These are phyloP conservation scores for Mycena rebaudengoi DNA, from an alignment of 768 basidiomycete genomes.

Conservation along the genomic window DNA sequence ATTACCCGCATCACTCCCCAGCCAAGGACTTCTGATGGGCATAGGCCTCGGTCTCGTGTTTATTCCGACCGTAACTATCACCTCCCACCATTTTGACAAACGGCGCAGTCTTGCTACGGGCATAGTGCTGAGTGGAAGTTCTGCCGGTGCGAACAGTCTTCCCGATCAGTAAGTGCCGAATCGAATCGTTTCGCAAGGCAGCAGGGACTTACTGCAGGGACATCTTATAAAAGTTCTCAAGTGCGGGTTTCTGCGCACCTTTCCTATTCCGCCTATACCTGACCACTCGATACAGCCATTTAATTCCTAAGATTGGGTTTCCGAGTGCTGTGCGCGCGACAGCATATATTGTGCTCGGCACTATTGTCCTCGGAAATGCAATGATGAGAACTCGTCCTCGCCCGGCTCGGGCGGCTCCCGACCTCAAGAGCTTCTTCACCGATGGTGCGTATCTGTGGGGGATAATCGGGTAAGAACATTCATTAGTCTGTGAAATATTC, in stretches of 20 bases:
- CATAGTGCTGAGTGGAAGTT: constrained; percentile 48
- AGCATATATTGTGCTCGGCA: constrained; percentile 36
- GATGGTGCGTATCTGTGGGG: constrained; percentile 40
- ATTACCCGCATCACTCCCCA: constrained; percentile 13
- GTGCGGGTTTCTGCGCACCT: no score
- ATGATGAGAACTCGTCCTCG: constrained; percentile 34
- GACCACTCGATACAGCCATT: constrained; percentile 20
- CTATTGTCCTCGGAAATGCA: constrained; percentile 35
- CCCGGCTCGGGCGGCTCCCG: constrained; percentile 21
- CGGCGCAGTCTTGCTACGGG: constrained; percentile 53
- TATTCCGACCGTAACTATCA: constrained; percentile 45
- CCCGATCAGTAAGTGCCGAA: constrained; percentile 9
- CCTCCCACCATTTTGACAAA: constrained; percentile 50
- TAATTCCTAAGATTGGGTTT: constrained; percentile 33
- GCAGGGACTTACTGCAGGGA: no score
- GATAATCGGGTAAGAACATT: constrained; percentile 34
- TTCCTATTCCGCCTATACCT: not conserved
- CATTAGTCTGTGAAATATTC: not conserved
- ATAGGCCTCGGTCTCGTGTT: constrained; percentile 49
- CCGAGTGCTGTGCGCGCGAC: constrained; percentile 40
- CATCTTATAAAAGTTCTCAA: constrained; percentile 8
- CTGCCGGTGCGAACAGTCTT: constrained; percentile 4
- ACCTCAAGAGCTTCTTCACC: constrained; percentile 41
- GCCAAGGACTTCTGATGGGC: constrained; percentile 39
- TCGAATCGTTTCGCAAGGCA: no score